phyloP scores from a whole-genome alignment of 2,329 filamentous ascomycete genomes.

The Diaporthe destruens region DNA sequence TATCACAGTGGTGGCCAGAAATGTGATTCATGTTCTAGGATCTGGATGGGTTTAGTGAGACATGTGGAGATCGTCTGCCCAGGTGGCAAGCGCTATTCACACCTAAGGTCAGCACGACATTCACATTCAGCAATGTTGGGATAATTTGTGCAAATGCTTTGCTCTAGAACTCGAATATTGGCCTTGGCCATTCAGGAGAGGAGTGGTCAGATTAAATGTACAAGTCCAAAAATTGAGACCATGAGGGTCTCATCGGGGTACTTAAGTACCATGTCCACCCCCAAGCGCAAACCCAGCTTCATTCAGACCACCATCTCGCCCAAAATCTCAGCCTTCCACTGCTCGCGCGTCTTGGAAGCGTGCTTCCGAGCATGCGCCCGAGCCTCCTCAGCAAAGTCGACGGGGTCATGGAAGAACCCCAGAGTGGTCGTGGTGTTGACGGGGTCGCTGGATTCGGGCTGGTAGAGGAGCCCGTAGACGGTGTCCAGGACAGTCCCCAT shows the following conservation, averaged over 20 bases:
- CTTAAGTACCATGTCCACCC: neutral
- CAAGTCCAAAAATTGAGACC: neutral
- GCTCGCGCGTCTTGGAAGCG: slow-evolving; percentile 15
- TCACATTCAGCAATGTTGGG: neutral
- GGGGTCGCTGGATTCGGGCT: slow-evolving; percentile 42
- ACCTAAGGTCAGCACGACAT: neutral
- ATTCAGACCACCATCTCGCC: neutral
- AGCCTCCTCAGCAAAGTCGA: slow-evolving; percentile 6
- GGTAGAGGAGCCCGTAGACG: slow-evolving; percentile 42
- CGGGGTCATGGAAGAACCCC: slow-evolving; percentile 3
- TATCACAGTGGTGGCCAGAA: no score
- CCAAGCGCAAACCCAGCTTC: neutral
- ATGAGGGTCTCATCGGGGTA: neutral
- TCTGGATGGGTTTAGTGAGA: no score
- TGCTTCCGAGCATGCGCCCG: slow-evolving; percentile 12
- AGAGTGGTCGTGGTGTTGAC: slow-evolving; percentile 35
- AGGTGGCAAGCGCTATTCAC: no score
- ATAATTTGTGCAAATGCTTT: neutral
- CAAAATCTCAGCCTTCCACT: slow-evolving; percentile 23
- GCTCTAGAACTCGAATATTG: neutral
- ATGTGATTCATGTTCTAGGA: no score
- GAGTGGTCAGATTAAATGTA: neutral
- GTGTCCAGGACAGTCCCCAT: slow-evolving; percentile 42
- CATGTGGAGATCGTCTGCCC: no score
- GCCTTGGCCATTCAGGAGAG: neutral